Conservation (phyloP, 177 flowering plant species). For the Vitis hybrid region DNA sequence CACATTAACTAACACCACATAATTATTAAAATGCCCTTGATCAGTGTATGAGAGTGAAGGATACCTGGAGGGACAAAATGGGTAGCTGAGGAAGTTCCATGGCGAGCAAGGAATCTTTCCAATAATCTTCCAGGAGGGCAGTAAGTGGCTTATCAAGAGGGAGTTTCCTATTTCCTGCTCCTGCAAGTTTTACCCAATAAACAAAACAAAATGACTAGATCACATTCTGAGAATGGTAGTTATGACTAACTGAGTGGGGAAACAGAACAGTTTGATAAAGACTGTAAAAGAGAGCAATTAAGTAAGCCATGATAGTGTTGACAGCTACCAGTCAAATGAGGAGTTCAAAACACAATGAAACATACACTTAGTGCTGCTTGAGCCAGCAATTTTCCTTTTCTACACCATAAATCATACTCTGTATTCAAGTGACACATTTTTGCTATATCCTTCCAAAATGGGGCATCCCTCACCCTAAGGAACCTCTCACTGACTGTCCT, state of each 20-base stretch:
- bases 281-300: conserved; percentile 8
- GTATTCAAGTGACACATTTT: too few species aligned
- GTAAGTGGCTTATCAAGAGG: conserved; percentile 17
- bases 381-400: too few species aligned
- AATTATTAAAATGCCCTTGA: conserved; percentile 9
- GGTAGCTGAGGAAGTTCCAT: conserved; percentile 8
- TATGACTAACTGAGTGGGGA: background rate
- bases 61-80: conserved; percentile 13
- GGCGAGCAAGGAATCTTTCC: conserved; percentile 23
- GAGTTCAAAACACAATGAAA: too few species aligned
- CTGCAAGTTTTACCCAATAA: conserved; percentile 9
- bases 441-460: too few species aligned
- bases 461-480: too few species aligned
- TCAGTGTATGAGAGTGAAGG: background rate
- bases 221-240: conserved; percentile 9
- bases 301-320: conserved; percentile 7
- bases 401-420: too few species aligned
- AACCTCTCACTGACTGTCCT: too few species aligned
- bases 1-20: conserved; percentile 6
- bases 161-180: conserved; percentile 13
- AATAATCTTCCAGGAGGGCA: conserved; percentile 18
- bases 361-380: too few species aligned
- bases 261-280: conserved; percentile 9
- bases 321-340: conserved; percentile 10
- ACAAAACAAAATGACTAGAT: conserved; percentile 9